Percentiles rank a stretch among this genome's conserved stretches.
These are phyloP conservation scores for Heritiera littoralis DNA, from an alignment of 345 rosid species.

Conservation along the genomic window DNA sequence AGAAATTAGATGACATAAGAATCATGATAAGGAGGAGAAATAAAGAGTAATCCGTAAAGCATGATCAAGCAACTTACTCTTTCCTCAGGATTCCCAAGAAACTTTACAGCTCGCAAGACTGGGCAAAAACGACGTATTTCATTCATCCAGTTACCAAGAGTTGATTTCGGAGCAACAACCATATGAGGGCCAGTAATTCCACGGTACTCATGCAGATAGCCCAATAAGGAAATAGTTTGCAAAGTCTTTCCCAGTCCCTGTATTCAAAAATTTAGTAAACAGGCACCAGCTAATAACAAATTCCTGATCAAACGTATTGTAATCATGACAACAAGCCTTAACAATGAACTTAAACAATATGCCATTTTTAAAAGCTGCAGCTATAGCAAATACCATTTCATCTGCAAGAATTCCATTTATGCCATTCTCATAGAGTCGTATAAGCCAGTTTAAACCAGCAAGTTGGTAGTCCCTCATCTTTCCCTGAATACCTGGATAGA, in stretches of 20 bases:
- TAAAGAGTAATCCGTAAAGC: background rate
- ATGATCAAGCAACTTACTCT: conserved; percentile 51
- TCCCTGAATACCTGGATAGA: conserved; percentile 78
- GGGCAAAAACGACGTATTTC: conserved; percentile 98
- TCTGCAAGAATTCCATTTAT: conserved; percentile 97
- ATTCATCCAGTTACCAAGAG: conserved; percentile 99
- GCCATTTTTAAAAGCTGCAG: conserved; percentile 7
- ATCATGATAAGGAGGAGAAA: background rate
- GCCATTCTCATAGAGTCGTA: conserved; percentile 93
- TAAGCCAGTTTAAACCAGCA: conserved; percentile 97
- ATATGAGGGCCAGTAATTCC: conserved; percentile 99
- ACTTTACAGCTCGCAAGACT: conserved; percentile 81
- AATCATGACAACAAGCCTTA: background rate
- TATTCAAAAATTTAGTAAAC: conserved; percentile 20
- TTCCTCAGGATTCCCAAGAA: conserved; percentile 99
- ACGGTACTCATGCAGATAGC: conserved; percentile 90
- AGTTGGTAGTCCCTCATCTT: conserved; percentile 98
- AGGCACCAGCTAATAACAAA: background rate
- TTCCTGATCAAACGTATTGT: background rate
- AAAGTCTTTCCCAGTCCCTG: conserved; percentile 96
- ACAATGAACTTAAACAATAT: background rate
- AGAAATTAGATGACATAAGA: conserved; percentile 8
- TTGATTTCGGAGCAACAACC: conserved; percentile 99
- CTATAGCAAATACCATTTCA: conserved; percentile 70
- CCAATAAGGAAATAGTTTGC: conserved; percentile 93